Base-by-base conservation (phyloP, 2,329 filamentous ascomycete species). In the Colletotrichum australisinense region DNA sequence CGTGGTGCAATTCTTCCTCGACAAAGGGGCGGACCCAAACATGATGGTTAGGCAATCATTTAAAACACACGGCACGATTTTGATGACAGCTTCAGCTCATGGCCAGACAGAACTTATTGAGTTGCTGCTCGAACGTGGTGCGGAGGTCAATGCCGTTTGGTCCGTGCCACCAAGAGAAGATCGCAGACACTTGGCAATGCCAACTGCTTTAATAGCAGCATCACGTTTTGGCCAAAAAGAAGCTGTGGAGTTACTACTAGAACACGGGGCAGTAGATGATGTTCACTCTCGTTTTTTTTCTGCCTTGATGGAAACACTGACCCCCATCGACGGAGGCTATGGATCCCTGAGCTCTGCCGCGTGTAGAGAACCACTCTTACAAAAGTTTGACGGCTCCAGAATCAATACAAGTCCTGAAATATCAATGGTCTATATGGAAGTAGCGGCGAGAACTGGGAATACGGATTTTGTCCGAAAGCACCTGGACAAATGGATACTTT, bases 41-140 rank as follows among this genome's bases (percentile, higher is more conserved):
- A 46, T 16, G 14, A 42, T 1, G 5, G 2, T 46, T 8, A 0
- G 0, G 38, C 38, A 19, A 3, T n/a, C 14, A 3, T 0, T 0
- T 16, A 7, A 1, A 3, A 16, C 14, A 46, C 3, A 1, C 2
- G 1, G 38, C 38, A 46, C 42, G 3, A 16, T 16, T 46, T 8
- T 46, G 14, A 46, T 46, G 16, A 46, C 42, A 3, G 42, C 42
- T 16, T 46, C 42, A 4, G 42, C 16, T 46, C 6, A n/a, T 46
- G 42, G 42, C 0, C 42, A 46, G 42, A 46, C 16, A n/a, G 7
- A n/a, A 46, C n/a, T 46, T 3, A 46, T 46, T 0, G 16, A 46
- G 42, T 46, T 46, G 1, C 42, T 46, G 14, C 16, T 46, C 16
- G 1, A n/a, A 16, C 42, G 7, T n/a, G 16, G 42, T 19, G 42